Base-by-base conservation (phyloP, 2,329 filamentous ascomycete genomes). In the Aureobasidium namibiae region DNA sequence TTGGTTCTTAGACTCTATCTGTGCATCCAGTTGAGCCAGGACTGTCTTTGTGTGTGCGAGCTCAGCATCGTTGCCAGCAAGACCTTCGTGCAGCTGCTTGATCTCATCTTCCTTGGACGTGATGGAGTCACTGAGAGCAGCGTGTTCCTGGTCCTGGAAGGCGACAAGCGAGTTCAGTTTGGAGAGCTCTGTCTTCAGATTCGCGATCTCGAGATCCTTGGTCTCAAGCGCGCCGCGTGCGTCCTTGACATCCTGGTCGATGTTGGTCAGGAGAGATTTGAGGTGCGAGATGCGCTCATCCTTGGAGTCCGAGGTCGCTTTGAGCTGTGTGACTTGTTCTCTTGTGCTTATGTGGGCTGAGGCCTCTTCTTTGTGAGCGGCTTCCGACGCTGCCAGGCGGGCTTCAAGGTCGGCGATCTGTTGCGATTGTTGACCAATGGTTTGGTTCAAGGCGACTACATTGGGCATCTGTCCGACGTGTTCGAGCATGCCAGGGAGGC, bases 381-480 rank as follows among this genome's bases (percentile, higher is more conserved):
- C 29, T 36, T 56, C 52, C 2, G 52, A 56, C 2, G 52, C 52
- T n/a, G 38, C 39, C 9, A 56, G 52, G 36, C 52, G 52, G 9
- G 52, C 52, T 13, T 56, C 52, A 21, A 56, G 52, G 21, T 56
- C 52, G 31, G 52, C 52, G 39, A 56, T 56, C 52, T 36, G 38
- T 34, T 56, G 52, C 4, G 52, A 44, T 34, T 56, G 52, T 24
- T 34, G 38, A 21, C 52, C 52, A n/a, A 56, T 44, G n/a, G 24
- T 44, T 36, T 56, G 52, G 21, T 56, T 56, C 26, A 56, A 14
- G 9, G n/a, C 21, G 29, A 56, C 39, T 3, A 45, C 18, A 5
- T 56, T 39, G 26, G 52, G 52, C n/a, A 56, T 56, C 29, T 44
- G 31, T 39, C 52, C 39, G 8, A 56, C 31, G 39, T 56, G 52